Percentiles rank a stretch among this genome's conserved stretches.
These are phyloP conservation scores for Candida oleophila DNA, from an alignment of 805 yeast species.

Conservation along the genomic window DNA sequence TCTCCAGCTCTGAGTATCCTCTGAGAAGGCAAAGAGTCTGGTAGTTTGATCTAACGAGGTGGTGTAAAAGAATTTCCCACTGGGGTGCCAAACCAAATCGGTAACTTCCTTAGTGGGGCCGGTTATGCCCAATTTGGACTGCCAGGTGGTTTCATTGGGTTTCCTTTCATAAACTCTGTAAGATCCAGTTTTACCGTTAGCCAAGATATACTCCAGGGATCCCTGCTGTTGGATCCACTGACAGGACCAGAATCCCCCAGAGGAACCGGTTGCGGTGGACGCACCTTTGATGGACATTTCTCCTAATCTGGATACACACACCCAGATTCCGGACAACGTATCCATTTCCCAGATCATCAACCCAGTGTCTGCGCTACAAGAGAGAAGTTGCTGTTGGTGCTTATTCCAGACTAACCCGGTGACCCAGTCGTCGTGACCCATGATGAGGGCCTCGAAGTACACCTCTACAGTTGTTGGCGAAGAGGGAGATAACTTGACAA, in stretches of 20 bases:
- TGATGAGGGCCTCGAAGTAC: constrained; percentile 86
- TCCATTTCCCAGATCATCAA: constrained; percentile 95
- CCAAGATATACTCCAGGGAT: constrained; percentile 53
- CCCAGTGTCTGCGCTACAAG: constrained; percentile 91
- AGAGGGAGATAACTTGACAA: constrained; percentile 13
- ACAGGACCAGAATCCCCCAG: constrained; percentile 62
- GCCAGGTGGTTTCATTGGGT: background rate
- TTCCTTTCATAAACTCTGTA: constrained; percentile 67
- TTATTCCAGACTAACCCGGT: constrained; percentile 70
- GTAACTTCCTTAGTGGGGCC: constrained; percentile 78
- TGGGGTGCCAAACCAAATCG: constrained; percentile 71
- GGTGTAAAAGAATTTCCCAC: constrained; percentile 65
- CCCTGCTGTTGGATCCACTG: constrained; percentile 54
- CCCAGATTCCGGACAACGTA: constrained; percentile 83
- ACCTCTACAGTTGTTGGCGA: background rate
- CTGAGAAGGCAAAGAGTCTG: constrained; percentile 50
- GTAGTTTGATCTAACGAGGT: constrained; percentile 95
- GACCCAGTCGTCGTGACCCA: constrained; percentile 99
- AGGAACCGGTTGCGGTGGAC: constrained; percentile 95
- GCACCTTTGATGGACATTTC: constrained; percentile 96
- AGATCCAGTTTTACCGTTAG: constrained; percentile 92
- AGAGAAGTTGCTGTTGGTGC: constrained; percentile 51
- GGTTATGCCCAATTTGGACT: constrained; percentile 54
- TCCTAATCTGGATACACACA: constrained; percentile 77
- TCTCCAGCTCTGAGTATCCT: constrained; percentile 53